Percentiles rank a stretch among this genome's conserved stretches.
These are phyloP conservation scores for Pythium folliculosum DNA, from an alignment of 352 stramenopile species.

Conservation along the genomic window DNA sequence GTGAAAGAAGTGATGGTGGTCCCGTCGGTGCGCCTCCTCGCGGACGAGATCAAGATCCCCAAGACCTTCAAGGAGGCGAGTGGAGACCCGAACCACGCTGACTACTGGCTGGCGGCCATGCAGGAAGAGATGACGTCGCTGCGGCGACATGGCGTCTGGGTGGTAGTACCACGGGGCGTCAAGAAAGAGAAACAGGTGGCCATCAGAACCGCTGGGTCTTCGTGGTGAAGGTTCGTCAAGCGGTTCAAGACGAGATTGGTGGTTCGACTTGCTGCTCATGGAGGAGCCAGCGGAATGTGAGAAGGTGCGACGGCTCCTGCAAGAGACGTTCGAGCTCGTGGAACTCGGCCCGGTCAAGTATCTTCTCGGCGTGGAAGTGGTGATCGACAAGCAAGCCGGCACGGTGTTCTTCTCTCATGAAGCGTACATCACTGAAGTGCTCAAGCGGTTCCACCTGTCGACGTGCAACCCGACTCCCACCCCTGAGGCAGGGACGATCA, in stretches of 20 bases:
- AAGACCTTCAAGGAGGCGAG: background rate
- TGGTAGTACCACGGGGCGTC: background rate
- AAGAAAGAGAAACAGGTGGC: background rate
- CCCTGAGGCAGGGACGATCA: conserved; percentile 2
- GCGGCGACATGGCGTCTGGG: conserved; percentile 3
- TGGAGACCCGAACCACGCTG: background rate
- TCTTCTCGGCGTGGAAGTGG: conserved; percentile 17
- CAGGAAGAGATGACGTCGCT: conserved; percentile 5
- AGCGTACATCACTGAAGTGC: conserved; percentile 15
- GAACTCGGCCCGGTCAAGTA: conserved; percentile 16
- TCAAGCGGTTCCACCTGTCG: conserved; percentile 13
- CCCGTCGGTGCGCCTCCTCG: background rate
- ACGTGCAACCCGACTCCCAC: conserved; percentile 10
- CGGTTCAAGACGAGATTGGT: background rate
- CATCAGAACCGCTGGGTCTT: conserved; percentile 4
- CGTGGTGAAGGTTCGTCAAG: background rate
- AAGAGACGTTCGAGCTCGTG: conserved; percentile 3
- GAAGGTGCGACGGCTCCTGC: background rate
- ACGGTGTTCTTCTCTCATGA: conserved; percentile 18
- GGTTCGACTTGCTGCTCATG: background rate
- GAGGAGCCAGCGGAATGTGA: background rate
- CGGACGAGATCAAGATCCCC: background rate
- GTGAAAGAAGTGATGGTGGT: background rate
- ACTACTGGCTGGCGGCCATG: background rate
- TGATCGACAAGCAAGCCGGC: conserved; percentile 6